These are phyloP conservation scores for Colletotrichum lentis DNA, from an alignment of 2,329 filamentous ascomycete genomes.

Conservation along the genomic window DNA sequence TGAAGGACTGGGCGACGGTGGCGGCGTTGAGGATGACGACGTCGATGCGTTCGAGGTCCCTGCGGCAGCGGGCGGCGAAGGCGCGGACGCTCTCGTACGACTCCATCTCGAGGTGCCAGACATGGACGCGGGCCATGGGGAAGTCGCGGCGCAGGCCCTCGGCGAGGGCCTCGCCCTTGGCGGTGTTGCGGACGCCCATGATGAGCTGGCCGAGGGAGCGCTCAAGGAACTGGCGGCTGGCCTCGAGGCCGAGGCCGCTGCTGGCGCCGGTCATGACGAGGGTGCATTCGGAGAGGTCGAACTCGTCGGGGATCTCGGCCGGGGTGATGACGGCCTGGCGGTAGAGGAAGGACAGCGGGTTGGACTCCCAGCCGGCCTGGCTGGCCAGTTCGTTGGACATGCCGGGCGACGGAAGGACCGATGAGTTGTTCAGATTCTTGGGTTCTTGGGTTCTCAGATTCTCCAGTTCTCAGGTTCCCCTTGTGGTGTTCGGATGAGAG, in stretches of 20 bases:
- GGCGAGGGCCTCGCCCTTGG: slow-evolving; percentile 44
- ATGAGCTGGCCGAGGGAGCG: slow-evolving; percentile 50
- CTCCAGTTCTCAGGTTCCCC: no score
- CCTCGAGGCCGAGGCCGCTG: slow-evolving; percentile 53
- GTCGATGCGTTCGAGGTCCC: slow-evolving; percentile 29
- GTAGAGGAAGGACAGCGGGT: slow-evolving; percentile 34
- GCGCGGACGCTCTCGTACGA: slow-evolving; percentile 33
- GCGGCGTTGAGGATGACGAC: slow-evolving; percentile 40
- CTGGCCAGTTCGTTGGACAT: slow-evolving; percentile 35
- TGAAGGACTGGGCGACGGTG: slow-evolving; percentile 17
- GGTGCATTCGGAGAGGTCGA: slow-evolving; percentile 41
- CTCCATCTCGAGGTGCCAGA: slow-evolving; percentile 38
- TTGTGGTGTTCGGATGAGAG: neutral
- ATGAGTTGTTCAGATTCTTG: neutral
- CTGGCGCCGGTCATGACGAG: slow-evolving; percentile 56
- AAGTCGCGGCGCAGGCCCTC: slow-evolving; percentile 34
- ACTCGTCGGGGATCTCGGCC: slow-evolving; percentile 28
- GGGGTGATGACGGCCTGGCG: slow-evolving; percentile 31
- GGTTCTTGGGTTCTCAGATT: neutral
- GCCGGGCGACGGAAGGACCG: neutral
- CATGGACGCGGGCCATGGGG: slow-evolving; percentile 33
- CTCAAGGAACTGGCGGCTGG: slow-evolving; percentile 48
- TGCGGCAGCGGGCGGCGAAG: slow-evolving; percentile 31
- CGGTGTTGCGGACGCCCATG: slow-evolving; percentile 50
- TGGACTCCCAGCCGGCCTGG: slow-evolving; percentile 33